phyloP scores from a whole-genome alignment of 352 stramenopile species.

The Thalassiosira livingstoniorum region DNA sequence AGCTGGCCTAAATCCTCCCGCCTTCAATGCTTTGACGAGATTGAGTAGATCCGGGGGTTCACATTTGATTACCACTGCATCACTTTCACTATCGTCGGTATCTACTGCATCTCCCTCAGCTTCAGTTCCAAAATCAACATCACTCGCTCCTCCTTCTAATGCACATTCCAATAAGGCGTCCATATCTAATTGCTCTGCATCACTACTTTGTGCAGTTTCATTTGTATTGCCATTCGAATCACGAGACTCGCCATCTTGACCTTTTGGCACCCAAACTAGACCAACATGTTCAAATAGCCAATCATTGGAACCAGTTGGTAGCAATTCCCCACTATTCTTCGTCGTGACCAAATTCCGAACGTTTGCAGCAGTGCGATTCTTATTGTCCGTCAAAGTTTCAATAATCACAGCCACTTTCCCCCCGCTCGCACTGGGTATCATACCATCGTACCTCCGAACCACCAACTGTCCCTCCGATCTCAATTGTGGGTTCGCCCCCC shows the following conservation, averaged over 20 bases:
- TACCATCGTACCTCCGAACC: slow-evolving; percentile 71
- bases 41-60: slow-evolving; percentile 63
- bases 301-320: slow-evolving; percentile 64
- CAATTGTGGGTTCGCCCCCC: slow-evolving; percentile 43
- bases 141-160: slow-evolving; percentile 69
- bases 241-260: background rate
- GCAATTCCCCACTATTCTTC: slow-evolving; percentile 68
- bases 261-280: slow-evolving; percentile 52
- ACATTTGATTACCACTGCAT: slow-evolving; percentile 60
- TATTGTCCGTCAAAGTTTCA: slow-evolving; percentile 75
- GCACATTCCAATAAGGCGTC: slow-evolving; percentile 73
- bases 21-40: slow-evolving; percentile 57
- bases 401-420: slow-evolving; percentile 70
- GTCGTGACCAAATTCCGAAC: slow-evolving; percentile 67
- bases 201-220: slow-evolving; percentile 2
- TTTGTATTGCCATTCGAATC: slow-evolving; percentile 9
- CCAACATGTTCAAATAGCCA: slow-evolving; percentile 79
- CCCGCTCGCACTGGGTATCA: slow-evolving; percentile 54
- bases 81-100: slow-evolving; percentile 5
- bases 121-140: slow-evolving; percentile 61
- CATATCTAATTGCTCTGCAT: slow-evolving; percentile 31
- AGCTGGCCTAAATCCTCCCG: slow-evolving; percentile 40
- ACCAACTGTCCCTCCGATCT: slow-evolving; percentile 45
- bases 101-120: slow-evolving; percentile 25
- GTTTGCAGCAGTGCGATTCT: slow-evolving; percentile 73